A percentile compares a stretch with the other conserved stretches of the same genome.
These are phyloP conservation scores for Pseudoneurospora amorphoporcata DNA, from an alignment of 495 filamentous ascomycete genomes.

Conservation along the genomic window DNA sequence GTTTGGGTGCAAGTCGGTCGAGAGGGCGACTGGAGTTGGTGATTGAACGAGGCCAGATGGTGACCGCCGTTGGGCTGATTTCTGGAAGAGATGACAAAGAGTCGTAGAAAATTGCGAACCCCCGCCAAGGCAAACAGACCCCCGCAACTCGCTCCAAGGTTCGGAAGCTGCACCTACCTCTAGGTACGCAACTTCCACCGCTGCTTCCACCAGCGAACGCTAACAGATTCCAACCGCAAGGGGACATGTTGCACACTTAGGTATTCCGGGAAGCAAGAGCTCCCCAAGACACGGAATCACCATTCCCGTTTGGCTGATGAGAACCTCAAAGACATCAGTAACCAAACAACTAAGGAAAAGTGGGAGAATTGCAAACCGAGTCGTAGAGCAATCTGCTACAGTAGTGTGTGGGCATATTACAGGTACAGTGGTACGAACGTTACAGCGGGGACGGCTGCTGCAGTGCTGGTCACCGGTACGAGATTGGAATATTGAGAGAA, in stretches of 20 bases:
- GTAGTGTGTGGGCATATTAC: not conserved
- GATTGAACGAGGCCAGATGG: not conserved
- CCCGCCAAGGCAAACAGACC: not conserved
- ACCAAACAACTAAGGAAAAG: not conserved
- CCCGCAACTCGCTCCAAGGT: not conserved
- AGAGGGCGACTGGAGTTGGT: not conserved
- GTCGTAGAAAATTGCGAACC: not conserved
- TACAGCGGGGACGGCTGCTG: not conserved
- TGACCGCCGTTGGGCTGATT: not conserved
- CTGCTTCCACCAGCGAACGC: not conserved
- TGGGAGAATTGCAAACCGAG: not conserved
- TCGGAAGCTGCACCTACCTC: not conserved
- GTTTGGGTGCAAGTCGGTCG: not conserved
- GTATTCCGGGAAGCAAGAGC: not conserved
- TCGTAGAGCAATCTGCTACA: not conserved
- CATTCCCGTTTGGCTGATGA: not conserved
- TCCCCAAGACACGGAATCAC: not conserved
- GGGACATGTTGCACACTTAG: not conserved
- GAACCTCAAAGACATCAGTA: not conserved
- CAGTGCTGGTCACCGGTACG: not conserved
- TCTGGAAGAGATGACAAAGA: not conserved
- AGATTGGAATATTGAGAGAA: not conserved
- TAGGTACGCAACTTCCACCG: not conserved
- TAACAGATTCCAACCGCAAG: not conserved
- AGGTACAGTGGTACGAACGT: not conserved